phyloP scores from a whole-genome alignment of 2,329 filamentous ascomycete species.

The Pseudopyricularia cyperi region DNA sequence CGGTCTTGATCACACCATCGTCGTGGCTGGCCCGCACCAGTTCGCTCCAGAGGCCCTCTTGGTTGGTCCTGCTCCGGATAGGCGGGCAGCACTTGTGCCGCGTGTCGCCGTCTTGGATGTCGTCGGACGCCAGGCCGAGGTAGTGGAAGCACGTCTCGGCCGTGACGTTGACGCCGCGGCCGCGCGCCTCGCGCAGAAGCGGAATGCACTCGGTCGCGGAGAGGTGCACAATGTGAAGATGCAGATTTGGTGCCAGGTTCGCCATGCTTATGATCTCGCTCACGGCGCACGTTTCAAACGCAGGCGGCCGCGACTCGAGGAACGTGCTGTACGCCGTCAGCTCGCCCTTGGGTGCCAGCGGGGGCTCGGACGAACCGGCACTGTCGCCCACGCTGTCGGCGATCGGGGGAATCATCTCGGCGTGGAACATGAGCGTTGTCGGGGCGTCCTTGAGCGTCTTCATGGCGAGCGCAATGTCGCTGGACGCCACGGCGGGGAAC shows the following conservation, averaged over 20 bases:
- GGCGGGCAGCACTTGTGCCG: conserved; percentile 92
- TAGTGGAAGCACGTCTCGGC: conserved; percentile 97
- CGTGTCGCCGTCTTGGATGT: conserved; percentile 74
- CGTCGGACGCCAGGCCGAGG: conserved; percentile 70
- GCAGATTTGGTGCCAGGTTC: conserved; percentile 64
- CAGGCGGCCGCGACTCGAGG: conserved; percentile 74
- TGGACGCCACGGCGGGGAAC: conserved; percentile 77
- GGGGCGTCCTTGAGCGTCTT: conserved; percentile 63
- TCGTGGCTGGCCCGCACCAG: conserved; percentile 34
- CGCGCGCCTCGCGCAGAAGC: conserved; percentile 60
- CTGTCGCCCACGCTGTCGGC: conserved; percentile 66
- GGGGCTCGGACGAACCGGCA: conserved; percentile 55
- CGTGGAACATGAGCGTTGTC: conserved; percentile 97
- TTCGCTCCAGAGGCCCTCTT: conserved; percentile 79
- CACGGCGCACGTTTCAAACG: conserved; percentile 85
- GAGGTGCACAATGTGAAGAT: conserved; percentile 86
- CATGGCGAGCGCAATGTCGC: conserved; percentile 72
- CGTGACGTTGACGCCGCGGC: conserved; percentile 71
- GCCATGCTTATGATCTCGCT: conserved; percentile 75
- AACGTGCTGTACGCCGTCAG: conserved; percentile 78
- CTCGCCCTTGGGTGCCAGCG: conserved; percentile 54
- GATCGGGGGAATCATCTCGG: conserved; percentile 92
- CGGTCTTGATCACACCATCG: conserved; percentile 75
- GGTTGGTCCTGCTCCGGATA: conserved; percentile 69
- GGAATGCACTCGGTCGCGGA: conserved; percentile 84